phyloP scores from a whole-genome alignment of 345 rosid genomes.

The Syzygium jambos region DNA sequence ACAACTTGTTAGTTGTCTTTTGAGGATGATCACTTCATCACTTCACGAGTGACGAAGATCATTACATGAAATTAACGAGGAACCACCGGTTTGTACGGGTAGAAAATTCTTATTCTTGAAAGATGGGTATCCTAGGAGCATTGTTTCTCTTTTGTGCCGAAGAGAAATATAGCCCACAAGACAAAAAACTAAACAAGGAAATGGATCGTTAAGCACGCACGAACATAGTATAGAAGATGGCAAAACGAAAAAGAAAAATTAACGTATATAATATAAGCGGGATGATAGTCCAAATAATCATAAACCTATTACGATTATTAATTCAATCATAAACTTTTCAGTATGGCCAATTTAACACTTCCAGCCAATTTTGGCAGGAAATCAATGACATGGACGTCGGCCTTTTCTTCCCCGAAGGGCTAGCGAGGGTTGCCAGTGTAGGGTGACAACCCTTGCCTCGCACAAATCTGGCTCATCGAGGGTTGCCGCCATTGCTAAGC shows the following conservation, averaged over 20 bases:
- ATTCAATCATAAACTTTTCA: no score
- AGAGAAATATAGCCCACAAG: not conserved
- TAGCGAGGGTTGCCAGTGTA: no score
- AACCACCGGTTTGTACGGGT: not conserved
- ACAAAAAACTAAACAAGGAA: not conserved
- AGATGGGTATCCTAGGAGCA: not conserved
- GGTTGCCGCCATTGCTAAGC: accelerated
- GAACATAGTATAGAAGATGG: not conserved
- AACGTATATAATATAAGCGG: not conserved
- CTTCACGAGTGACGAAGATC: not conserved
- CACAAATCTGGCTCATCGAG: accelerated
- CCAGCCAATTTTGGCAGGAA: accelerated
- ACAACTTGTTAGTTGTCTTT: not conserved
- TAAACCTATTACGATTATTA: accelerated
- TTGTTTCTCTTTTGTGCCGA: not conserved
- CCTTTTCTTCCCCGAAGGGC: not conserved
- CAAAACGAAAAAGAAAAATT: not conserved
- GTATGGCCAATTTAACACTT: no score
- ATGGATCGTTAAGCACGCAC: not conserved
- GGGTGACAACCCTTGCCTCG: not conserved
- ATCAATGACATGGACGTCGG: accelerated
- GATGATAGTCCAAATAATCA: not conserved
- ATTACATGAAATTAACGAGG: not conserved
- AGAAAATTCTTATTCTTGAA: not conserved
- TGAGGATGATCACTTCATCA: not conserved